phyloP scores from a whole-genome alignment of 345 rosid species.

The Ceriops decandra region DNA sequence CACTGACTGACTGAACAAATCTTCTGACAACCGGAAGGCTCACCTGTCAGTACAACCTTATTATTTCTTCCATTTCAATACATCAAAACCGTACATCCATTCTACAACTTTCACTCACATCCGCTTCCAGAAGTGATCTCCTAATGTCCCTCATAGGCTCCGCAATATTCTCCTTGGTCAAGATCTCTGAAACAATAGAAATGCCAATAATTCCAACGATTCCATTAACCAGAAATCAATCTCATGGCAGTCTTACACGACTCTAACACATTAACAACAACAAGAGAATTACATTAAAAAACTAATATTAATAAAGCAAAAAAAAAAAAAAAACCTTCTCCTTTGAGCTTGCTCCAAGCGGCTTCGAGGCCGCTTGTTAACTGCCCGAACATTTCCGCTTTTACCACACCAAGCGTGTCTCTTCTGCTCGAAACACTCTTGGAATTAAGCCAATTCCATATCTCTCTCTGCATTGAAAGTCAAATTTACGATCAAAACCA shows the following conservation, averaged over 20 bases:
- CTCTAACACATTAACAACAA: background rate
- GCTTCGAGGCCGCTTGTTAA: conserved; percentile 87
- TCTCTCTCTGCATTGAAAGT: conserved; percentile 43
- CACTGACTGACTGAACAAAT: conserved; percentile 87
- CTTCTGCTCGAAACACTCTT: conserved; percentile 40
- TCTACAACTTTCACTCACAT: conserved; percentile 54
- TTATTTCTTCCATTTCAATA: background rate
- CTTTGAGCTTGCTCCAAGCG: conserved; percentile 98
- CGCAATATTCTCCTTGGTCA: conserved; percentile 88
- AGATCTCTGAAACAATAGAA: conserved; percentile 50
- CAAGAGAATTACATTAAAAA: background rate
- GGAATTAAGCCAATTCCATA: conserved; percentile 65
- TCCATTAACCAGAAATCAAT: too few relatives aligned
- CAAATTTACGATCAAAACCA: background rate
- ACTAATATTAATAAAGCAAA: background rate
- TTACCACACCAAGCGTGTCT: conserved; percentile 43
- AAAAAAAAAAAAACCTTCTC: conserved; percentile 54
- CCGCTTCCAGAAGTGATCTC: conserved; percentile 96
- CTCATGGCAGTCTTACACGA: too few relatives aligned
- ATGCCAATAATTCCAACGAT: too few relatives aligned
- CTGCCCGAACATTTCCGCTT: conserved; percentile 97
- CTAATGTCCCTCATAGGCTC: conserved; percentile 99
- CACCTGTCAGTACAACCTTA: conserved; percentile 49
- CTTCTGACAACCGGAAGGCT: conserved; percentile 96
- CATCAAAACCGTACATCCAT: conserved; percentile 1